Base-by-base conservation (phyloP, 164 flowering plant genomes). In the Protea cynaroides region DNA sequence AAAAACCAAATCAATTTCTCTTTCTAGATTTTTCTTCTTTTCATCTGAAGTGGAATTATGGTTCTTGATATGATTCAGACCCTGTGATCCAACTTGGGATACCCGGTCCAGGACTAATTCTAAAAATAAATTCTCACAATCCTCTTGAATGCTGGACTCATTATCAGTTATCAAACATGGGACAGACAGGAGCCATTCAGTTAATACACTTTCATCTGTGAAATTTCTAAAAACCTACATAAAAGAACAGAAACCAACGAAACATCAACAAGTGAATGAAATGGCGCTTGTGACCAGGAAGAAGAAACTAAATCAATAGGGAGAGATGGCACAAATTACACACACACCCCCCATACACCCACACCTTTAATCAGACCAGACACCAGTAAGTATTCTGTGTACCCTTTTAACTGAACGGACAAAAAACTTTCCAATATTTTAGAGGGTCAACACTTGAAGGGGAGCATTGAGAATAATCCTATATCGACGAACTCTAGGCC, bases 121-220 rank as follows among this genome's bases (percentile, higher is more conserved):
- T 19, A 81, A 70, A 71, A 92, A 92, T 73, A 92, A 71, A 72
- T 76, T 86, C 71, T 87, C 94, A 65, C 96, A 89, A 71, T 95
- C 99, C 72, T 83, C 96, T 71, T 92, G 99, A 59, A 95, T 84
- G 80, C 92, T 88, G 61, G 96, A 69, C 74, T 95, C 99, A 67
- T 84, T 95, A 68, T 95, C 99, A 50, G 82, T 64, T 64, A 89
- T 83, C 52, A 95, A 73, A 61, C 84, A 89, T 9, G 94, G 97
- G 78, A 95, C 80, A 53, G 92, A 83, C 75, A 83, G 97, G 59
- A 95, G 79, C 99, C 99, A 95, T 81, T 95, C 99, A 15, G 56
- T 72, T 7, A 72, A 74, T 61, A 95, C 88, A 69, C 63, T 72
- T 69, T 66, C 81, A 64, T 80, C 85, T 21, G 85, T 25, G 69